Evolutionary conservation across 352 stramenopile species (phyloP).

Genomic region (Phytopythium montanum): DNA sequence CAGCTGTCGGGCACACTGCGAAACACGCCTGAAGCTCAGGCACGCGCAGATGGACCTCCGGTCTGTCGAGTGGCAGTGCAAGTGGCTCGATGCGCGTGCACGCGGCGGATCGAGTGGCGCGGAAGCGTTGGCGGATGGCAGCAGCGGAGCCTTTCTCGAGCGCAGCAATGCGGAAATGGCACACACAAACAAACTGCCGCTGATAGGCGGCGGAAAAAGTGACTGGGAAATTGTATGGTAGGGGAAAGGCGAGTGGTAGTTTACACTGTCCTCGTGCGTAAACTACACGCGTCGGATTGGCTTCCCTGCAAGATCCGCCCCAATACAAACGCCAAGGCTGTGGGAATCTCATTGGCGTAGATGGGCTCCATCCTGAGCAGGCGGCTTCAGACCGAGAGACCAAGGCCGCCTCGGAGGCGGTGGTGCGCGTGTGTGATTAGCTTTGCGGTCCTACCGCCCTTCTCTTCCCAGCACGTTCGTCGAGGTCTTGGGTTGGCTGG

Average conservation of each 20-base stretch:
- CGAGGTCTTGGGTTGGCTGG: too few relatives aligned
- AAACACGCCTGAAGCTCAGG: too few relatives aligned
- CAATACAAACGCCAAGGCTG: background rate
- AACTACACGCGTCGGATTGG: slow-evolving; percentile 1
- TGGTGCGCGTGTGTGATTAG: too few relatives aligned
- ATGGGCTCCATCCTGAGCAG: too few relatives aligned
- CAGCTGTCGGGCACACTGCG: background rate
- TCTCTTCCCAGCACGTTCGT: slow-evolving; percentile 3
- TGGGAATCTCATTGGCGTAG: slow-evolving; percentile 1
- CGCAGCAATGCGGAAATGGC: slow-evolving; percentile 6
- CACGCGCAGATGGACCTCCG: too few relatives aligned
- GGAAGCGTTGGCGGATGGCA: background rate
- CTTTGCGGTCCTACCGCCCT: too few relatives aligned
- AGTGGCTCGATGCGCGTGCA: background rate
- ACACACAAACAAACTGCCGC: background rate
- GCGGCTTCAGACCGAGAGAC: background rate
- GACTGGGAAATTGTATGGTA: background rate
- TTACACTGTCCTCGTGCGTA: background rate
- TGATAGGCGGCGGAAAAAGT: background rate
- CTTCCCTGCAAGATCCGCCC: slow-evolving; percentile 8
- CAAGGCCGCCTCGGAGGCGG: too few relatives aligned
- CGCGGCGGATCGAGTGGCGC: background rate
- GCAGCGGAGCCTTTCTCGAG: background rate
- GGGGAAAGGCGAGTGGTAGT: background rate
- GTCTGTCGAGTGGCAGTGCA: too few relatives aligned